Percentiles rank a stretch among this genome's conserved stretches.
Conservation (phyloP, 306 rosid genomes). For the Rosa chinensis region DNA sequence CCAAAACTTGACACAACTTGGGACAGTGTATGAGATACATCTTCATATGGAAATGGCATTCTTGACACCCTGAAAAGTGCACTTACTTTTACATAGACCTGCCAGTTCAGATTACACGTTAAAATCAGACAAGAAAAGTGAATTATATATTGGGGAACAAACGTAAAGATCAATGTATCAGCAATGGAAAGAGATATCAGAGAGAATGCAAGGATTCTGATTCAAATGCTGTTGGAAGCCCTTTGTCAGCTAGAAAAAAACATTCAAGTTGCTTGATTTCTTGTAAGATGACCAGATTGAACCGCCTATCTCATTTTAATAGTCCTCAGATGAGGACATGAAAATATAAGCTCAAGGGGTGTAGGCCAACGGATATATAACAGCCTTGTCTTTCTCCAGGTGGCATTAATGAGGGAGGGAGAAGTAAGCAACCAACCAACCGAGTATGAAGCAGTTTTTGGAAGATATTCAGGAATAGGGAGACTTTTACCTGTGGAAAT, state of each 20-base stretch:
- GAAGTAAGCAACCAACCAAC: neutral
- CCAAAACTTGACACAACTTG: constrained; percentile 69
- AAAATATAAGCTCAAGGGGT: neutral
- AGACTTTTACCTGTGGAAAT: constrained; percentile 68
- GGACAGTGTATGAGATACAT: constrained; percentile 51
- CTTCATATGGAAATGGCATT: constrained; percentile 60
- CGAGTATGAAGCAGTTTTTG: too few relatives aligned
- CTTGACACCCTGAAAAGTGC: constrained; percentile 89
- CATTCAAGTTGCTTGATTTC: neutral
- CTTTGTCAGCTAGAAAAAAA: neutral
- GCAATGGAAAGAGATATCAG: neutral
- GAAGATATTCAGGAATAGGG: constrained; percentile 4
- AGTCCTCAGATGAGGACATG: neutral
- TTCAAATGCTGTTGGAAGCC: neutral
- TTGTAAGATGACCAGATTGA: neutral
- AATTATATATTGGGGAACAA: neutral
- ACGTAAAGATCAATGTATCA: neutral
- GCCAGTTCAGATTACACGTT: constrained; percentile 12
- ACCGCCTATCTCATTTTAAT: neutral
- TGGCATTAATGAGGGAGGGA: neutral
- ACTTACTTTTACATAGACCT: constrained; percentile 86
- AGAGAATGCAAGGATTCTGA: neutral
- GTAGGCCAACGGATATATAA: constrained; percentile 2
- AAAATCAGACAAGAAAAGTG: neutral
- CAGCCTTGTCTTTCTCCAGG: constrained; percentile 16